A percentile compares a stretch with the other conserved stretches of the same genome.
Conservation (phyloP, 176 grass and related monocot species). For the Oryza coarctata region DNA sequence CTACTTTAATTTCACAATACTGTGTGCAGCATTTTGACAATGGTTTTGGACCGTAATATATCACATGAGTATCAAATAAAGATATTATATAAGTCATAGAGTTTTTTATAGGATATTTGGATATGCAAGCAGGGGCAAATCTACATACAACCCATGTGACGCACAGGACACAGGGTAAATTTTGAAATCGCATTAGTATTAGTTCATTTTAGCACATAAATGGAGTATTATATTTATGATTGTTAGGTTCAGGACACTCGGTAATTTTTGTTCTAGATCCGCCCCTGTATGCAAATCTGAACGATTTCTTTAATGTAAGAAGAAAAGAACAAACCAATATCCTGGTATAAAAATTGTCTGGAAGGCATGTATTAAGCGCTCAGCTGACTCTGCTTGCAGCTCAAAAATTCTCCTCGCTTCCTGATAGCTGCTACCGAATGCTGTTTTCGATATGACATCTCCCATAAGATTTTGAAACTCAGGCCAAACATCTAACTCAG, state of each 20-base stretch:
- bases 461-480: constrained; percentile 71
- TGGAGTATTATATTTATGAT: no score
- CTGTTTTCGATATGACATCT: constrained; percentile 71
- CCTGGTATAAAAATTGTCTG: constrained; percentile 56
- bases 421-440: constrained; percentile 77
- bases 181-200: no score
- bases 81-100: not conserved
- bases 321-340: constrained; percentile 36
- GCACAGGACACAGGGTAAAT: no score
- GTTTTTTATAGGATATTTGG: not conserved
- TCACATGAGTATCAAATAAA: not conserved
- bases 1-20: no score
- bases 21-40: no score
- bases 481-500: constrained; percentile 63
- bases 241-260: no score
- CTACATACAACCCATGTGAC: no score
- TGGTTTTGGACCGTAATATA: no score
- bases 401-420: constrained; percentile 75
- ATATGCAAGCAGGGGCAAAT: no score
- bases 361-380: constrained; percentile 36
- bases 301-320: not conserved
- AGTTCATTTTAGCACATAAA: no score
- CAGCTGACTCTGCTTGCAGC: constrained; percentile 57
- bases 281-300: no score
- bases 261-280: no score